Base-by-base conservation (phyloP, 805 yeast genomes). In the Pichia thaimueangensis region DNA sequence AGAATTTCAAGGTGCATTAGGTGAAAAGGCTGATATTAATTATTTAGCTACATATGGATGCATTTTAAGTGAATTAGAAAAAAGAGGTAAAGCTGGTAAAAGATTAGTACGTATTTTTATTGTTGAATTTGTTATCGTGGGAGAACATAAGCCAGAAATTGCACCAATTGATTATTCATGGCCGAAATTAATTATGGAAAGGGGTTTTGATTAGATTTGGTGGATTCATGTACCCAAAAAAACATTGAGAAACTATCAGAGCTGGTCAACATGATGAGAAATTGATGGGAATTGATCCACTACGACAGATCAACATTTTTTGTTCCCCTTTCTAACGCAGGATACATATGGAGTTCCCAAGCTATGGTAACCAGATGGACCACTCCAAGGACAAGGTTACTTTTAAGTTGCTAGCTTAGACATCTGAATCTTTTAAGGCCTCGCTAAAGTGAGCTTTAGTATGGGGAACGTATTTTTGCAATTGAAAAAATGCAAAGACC, bases 111-210 rank as follows among this genome's bases (percentile, higher is more conserved):
- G 54, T 33, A 47, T 59, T 13, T 54, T 57, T 6, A 34, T 48
- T 39, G 64, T 54, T 15, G 97, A 88, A 52, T 80, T 78, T 1
- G 88, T 80, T 29, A 95, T 86, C 55, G 95, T 87, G 55, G 63
- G 86, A 50, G 55, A 41, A 27, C 17, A 21, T 9, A 45, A 42
- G 29, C 29, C 41, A 13, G 46, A 42, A 15, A 30, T 31, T 3
- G 22, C 36, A 3, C 34, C 20, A 8, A 39, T 43, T 12, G 48
- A 46, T 29, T 41, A 46, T 15, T 35, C 44, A 23, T 55, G 48
- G 51, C 47, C 45, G 13, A 41, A 33, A 9, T 43, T 45, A 30
- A 40, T 47, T 23, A 44, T 50, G 65, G 45, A 43, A 11, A 53
- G 54, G 21, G 50, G 73, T 80, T 5, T 56, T 72, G 40, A 58